Evolutionary conservation across 2,329 filamentous ascomycete species (phyloP).

Genomic region (Colletotrichum sp.): DNA sequence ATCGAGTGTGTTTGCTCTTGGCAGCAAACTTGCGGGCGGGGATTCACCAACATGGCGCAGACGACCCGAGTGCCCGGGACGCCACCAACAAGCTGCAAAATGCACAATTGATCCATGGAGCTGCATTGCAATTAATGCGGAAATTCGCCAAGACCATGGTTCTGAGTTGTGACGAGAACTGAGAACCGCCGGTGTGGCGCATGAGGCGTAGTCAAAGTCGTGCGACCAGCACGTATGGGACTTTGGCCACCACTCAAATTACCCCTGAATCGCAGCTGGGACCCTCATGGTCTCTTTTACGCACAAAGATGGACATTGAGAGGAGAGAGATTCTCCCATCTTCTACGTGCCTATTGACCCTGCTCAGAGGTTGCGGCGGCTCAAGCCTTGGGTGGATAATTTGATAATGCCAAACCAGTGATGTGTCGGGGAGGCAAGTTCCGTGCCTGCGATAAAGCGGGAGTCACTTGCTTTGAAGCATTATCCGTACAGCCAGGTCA

Average conservation of each 20-base stretch:
- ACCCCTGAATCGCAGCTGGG: background rate
- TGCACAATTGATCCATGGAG: background rate
- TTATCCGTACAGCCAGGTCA: background rate
- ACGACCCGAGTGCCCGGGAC: background rate
- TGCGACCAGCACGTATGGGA: background rate
- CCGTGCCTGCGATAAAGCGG: background rate
- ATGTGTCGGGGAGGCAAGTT: background rate
- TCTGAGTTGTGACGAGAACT: background rate
- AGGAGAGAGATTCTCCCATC: background rate
- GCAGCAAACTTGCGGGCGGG: background rate
- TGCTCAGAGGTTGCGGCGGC: background rate
- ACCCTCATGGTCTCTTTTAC: background rate
- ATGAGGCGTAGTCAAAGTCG: background rate
- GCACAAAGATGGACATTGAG: background rate
- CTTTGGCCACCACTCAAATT: background rate
- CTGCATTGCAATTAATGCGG: background rate
- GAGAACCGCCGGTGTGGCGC: background rate
- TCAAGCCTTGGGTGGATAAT: background rate
- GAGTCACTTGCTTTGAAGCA: background rate
- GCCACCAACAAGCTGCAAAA: background rate
- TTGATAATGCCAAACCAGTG: background rate
- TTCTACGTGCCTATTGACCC: background rate
- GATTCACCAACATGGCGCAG: background rate
- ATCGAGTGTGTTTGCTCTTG: background rate
- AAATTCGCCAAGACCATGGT: background rate